Evolutionary conservation across 202 grass and related monocot genomes (phyloP).

Genomic region (Carex sylvatica): DNA sequence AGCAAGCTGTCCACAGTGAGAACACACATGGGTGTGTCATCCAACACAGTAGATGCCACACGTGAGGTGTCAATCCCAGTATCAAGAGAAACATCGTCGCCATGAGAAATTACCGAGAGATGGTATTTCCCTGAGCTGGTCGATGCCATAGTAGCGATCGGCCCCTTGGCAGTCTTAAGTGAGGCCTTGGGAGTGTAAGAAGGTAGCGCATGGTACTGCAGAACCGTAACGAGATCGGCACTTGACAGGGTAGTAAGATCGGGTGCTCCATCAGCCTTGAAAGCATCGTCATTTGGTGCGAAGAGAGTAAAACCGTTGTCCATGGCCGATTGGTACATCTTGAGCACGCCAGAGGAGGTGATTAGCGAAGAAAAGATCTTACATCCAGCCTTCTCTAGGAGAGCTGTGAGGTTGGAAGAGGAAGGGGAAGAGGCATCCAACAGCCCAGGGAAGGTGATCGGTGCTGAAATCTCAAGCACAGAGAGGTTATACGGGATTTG

Average conservation of each 20-base stretch:
- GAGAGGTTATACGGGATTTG: constrained; percentile 88
- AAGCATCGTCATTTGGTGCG: constrained; percentile 90
- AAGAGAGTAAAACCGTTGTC: constrained; percentile 84
- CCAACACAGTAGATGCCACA: constrained; percentile 75
- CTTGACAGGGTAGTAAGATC: constrained; percentile 68
- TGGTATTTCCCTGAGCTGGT: constrained; percentile 66
- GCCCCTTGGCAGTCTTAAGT: constrained; percentile 63
- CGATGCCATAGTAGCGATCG: constrained; percentile 65
- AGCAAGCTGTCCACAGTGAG: constrained; percentile 77
- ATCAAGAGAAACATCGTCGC: constrained; percentile 80
- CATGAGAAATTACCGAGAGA: constrained; percentile 62
- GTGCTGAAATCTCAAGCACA: constrained; percentile 77
- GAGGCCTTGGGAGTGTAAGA: constrained; percentile 82
- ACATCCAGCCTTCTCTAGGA: constrained; percentile 95
- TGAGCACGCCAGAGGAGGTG: constrained; percentile 69
- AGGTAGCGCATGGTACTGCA: constrained; percentile 95
- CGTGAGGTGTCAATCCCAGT: constrained; percentile 81
- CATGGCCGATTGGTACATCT: constrained; percentile 83
- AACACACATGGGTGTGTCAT: constrained; percentile 63
- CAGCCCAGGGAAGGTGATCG: constrained; percentile 83
- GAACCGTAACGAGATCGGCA: constrained; percentile 73
- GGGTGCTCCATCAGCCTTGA: constrained; percentile 63
- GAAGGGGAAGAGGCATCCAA: constrained; percentile 56
- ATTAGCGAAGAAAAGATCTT: constrained; percentile 79
- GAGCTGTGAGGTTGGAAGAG: constrained; percentile 73